Evolutionary conservation across 257 asterid species (phyloP).

Genomic region (Leonotis leonurus): DNA sequence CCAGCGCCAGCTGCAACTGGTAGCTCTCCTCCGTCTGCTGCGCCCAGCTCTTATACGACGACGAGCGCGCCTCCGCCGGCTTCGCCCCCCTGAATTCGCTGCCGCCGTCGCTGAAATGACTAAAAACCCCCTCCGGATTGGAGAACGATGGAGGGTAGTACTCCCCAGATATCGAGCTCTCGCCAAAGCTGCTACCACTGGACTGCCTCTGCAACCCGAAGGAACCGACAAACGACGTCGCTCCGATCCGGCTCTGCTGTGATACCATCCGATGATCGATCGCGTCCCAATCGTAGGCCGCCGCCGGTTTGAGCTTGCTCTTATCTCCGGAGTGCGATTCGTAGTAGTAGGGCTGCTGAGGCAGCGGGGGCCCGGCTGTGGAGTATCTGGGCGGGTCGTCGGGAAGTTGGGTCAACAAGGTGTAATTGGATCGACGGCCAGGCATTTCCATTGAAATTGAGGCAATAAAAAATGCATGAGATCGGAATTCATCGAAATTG

Average conservation of each 20-base stretch:
- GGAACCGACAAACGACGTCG: conserved; percentile 37
- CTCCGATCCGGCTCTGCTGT: conserved; percentile 50
- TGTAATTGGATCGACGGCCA: conserved; percentile 62
- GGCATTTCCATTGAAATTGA: conserved; percentile 57
- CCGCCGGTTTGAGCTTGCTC: conserved; percentile 37
- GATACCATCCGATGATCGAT: conserved; percentile 53
- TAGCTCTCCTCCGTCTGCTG: conserved; percentile 94
- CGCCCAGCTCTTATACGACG: conserved; percentile 80
- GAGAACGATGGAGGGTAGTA: conserved; percentile 50
- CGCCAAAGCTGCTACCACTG: conserved; percentile 74
- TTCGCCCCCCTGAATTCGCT: conserved; percentile 46
- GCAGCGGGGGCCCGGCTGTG: conserved; percentile 16
- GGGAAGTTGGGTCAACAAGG: conserved; percentile 49
- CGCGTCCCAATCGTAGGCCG: conserved; percentile 53
- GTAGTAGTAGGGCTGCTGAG: conserved; percentile 29
- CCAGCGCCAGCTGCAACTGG: conserved; percentile 78
- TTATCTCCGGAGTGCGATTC: conserved; percentile 61
- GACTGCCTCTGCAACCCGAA: conserved; percentile 70
- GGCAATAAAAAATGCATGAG: conserved; percentile 15
- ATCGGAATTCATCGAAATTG: conserved; percentile 28
- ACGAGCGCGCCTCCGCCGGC: conserved; percentile 38
- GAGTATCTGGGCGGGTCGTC: conserved; percentile 48
- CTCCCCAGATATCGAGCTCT: conserved; percentile 65
- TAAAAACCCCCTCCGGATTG: conserved; percentile 36
- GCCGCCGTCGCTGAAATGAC: conserved; percentile 33